Conservation (phyloP, 2,329 filamentous ascomycete genomes). For the Arthrobotrys megalospora region DNA sequence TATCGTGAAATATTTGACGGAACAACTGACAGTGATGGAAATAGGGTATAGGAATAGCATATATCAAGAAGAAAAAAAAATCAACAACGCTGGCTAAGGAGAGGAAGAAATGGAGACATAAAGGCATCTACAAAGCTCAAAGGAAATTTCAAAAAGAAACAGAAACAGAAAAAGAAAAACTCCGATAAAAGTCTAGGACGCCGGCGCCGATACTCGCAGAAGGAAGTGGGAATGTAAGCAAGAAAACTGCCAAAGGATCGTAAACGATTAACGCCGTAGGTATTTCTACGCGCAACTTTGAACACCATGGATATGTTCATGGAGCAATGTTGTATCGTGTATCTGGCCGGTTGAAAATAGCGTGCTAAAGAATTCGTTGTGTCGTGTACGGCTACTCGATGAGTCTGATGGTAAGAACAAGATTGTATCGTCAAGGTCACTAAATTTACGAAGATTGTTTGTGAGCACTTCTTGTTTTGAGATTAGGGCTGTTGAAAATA, state of each 20-base stretch:
- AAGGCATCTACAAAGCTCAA: background rate
- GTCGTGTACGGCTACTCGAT: background rate
- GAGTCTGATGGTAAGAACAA: slow-evolving; percentile 16
- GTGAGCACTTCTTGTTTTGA: background rate
- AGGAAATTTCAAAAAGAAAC: background rate
- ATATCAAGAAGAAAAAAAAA: background rate
- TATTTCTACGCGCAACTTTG: slow-evolving; percentile 32
- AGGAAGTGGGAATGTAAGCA: background rate
- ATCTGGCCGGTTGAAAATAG: slow-evolving; percentile 13
- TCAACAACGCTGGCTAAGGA: slow-evolving; percentile 7
- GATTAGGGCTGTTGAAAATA: background rate
- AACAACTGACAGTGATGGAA: background rate
- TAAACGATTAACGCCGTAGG: no score
- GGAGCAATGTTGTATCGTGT: slow-evolving; percentile 14
- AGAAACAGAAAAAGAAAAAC: background rate
- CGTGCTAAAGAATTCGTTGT: slow-evolving; percentile 37
- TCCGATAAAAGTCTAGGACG: background rate
- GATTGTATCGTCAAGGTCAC: slow-evolving; percentile 36
- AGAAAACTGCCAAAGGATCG: background rate
- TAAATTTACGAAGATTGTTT: background rate
- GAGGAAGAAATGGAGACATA: background rate
- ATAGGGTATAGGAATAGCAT: background rate
- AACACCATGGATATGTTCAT: slow-evolving; percentile 31
- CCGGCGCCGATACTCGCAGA: background rate
- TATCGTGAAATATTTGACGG: background rate